A percentile compares a stretch with the other conserved stretches of the same genome.
Conservation (phyloP, 768 basidiomycete species). For the Tulasnella sp. region DNA sequence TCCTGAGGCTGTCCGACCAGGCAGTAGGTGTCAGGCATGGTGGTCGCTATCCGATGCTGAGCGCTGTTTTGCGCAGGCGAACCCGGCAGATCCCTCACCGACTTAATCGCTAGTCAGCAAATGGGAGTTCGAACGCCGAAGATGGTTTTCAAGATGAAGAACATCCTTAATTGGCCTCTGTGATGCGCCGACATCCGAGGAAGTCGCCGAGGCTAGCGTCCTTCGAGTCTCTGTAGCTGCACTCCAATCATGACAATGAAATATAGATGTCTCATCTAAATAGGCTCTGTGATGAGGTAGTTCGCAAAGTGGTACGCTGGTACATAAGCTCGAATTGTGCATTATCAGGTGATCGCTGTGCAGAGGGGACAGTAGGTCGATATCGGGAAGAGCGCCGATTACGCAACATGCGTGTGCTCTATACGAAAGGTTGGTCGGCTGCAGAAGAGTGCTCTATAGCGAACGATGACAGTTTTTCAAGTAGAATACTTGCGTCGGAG, state of each 20-base stretch:
- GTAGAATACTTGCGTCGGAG: background rate
- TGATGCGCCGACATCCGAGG: too few species aligned
- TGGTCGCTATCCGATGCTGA: background rate
- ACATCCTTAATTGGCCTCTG: too few species aligned
- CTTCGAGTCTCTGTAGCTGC: too few species aligned
- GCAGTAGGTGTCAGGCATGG: background rate
- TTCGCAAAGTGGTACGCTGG: background rate
- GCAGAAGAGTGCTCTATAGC: background rate
- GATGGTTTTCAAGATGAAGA: too few species aligned
- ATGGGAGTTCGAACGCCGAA: too few species aligned
- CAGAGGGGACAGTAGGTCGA: background rate
- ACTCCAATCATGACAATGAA: background rate
- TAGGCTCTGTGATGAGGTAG: background rate
- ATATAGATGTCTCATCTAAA: background rate
- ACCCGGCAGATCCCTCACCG: background rate
- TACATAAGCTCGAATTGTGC: background rate
- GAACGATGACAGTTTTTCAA: background rate
- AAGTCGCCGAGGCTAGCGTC: too few species aligned
- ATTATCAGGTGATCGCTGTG: background rate
- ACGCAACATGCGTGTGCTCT: background rate
- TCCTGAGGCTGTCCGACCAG: background rate
- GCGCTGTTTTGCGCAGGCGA: background rate
- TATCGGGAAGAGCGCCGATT: background rate
- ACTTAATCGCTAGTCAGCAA: too few species aligned
- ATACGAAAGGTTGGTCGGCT: background rate